Evolutionary conservation across 208 protist genomes (phyloP), one percentile per base, ranked within the genome.

Genomic region (Acanthamoeba healyi): DNA sequence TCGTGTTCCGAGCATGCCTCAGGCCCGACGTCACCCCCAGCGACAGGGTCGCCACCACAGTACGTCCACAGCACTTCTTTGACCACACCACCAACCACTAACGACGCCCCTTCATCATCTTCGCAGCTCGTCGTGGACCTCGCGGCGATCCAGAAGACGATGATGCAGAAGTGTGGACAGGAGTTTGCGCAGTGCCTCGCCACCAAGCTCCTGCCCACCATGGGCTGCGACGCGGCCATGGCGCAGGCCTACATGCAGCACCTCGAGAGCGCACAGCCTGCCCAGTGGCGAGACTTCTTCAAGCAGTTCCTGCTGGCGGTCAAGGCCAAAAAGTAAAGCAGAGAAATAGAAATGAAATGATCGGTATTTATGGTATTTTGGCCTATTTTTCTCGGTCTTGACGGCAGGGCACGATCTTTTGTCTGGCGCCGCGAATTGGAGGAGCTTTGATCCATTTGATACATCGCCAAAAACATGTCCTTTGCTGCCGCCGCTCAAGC

Each of bases 241-340:
- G 36, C 36, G n/a, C 81, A 61, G 54, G 32, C 32, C 22, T 88
- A 61, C 36, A 36, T 88, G 49, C 44, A 88, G 24, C 49, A 56
- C 46, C 81, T 88, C 5, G 49, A 88, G 36, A 65, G 29, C 54
- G 81, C 81, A 7, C 49, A 88, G 44, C 46, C 46, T 10, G 54
- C 44, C 19, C 81, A 88, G 81, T 88, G 81, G 81, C 54, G 58
- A 29, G 81, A 88, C 22, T 88, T 88, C 81, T 88, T 88, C 81
- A 88, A 26, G 81, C 70, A 79, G 70, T 79, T 79, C 70, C 36
- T 79, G 12, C 10, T 9, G 24, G 70, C 70, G 26, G 70, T 32
- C 4, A 79, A 79, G 38, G 10, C 15, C 70, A 67, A 67, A 32
- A 67, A 67, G n/a, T 67, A 67, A 67, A 19, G 6, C 49, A 54